These are phyloP conservation scores for Vitis labrusca DNA, from an alignment of 164 flowering plant genomes.

Conservation along the genomic window DNA sequence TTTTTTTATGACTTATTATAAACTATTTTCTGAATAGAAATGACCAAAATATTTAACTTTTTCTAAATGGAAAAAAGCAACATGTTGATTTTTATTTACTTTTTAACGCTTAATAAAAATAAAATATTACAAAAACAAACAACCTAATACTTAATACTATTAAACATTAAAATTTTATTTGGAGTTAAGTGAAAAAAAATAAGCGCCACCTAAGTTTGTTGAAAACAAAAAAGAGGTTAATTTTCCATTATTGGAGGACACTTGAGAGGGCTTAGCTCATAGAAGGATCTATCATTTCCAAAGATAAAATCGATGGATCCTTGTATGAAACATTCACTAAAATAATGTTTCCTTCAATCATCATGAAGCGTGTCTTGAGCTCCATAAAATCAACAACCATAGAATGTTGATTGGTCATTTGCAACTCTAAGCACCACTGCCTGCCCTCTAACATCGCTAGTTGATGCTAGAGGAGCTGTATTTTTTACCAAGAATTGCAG, in stretches of 20 bases:
- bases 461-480: conserved; percentile 63
- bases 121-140: too few relatives aligned
- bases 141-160: too few relatives aligned
- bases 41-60: too few relatives aligned
- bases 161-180: too few relatives aligned
- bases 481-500: conserved; percentile 36
- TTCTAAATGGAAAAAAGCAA: too few relatives aligned
- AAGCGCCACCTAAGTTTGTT: too few relatives aligned
- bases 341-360: conserved; percentile 43
- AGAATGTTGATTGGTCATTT: conserved; percentile 81
- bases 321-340: conserved; percentile 36
- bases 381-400: conserved; percentile 84
- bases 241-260: not conserved
- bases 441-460: conserved; percentile 65
- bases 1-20: too few relatives aligned
- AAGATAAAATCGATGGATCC: conserved; percentile 50
- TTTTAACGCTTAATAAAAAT: too few relatives aligned
- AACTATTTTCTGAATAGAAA: too few relatives aligned
- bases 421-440: conserved; percentile 70
- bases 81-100: too few relatives aligned
- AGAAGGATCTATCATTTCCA: conserved; percentile 35
- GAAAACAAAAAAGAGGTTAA: too few relatives aligned
- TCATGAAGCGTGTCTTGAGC: conserved; percentile 79
- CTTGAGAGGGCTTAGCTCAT: conserved; percentile 15
- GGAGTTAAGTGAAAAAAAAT: too few relatives aligned